Evolutionary conservation across 805 yeast species (phyloP).

Genomic region (Ogataea neopini): DNA sequence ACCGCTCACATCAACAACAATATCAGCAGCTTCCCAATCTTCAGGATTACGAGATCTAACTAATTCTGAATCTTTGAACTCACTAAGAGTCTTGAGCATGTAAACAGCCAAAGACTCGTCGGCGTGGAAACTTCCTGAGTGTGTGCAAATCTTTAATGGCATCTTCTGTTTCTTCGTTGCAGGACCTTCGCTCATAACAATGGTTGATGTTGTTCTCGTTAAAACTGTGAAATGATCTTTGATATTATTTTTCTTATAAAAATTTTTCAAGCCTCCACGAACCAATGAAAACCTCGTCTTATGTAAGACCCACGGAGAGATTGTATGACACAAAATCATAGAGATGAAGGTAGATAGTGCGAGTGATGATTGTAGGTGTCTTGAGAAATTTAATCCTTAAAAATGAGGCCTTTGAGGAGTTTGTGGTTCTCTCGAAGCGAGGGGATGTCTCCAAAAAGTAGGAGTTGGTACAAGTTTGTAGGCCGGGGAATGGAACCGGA

Average conservation of each 20-base stretch:
- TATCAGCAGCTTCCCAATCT: slow-evolving; percentile 83
- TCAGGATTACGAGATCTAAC: slow-evolving; percentile 82
- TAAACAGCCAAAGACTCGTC: slow-evolving; percentile 95
- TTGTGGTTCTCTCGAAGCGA: no score
- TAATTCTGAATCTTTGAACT: slow-evolving; percentile 62
- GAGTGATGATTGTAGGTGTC: no score
- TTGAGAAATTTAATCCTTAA: no score
- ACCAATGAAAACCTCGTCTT: slow-evolving; percentile 2
- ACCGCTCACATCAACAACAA: slow-evolving; percentile 94
- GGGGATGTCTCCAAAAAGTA: no score
- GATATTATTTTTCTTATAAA: slow-evolving; percentile 1
- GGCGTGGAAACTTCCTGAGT: slow-evolving; percentile 94
- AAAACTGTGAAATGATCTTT: neutral
- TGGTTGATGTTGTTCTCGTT: neutral
- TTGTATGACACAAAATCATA: no score
- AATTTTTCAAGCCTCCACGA: slow-evolving; percentile 1
- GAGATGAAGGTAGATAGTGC: no score
- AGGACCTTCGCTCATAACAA: slow-evolving; percentile 5
- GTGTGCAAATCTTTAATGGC: slow-evolving; percentile 72
- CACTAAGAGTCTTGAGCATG: slow-evolving; percentile 73
- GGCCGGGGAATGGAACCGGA: no score
- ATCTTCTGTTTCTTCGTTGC: slow-evolving; percentile 29
- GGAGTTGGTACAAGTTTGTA: no score
- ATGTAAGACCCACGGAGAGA: neutral
- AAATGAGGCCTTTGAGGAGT: no score